Percentiles rank a stretch among this genome's conserved stretches.
These are phyloP conservation scores for Phytomonas serpens DNA, from an alignment of 208 protist species.

Conservation along the genomic window DNA sequence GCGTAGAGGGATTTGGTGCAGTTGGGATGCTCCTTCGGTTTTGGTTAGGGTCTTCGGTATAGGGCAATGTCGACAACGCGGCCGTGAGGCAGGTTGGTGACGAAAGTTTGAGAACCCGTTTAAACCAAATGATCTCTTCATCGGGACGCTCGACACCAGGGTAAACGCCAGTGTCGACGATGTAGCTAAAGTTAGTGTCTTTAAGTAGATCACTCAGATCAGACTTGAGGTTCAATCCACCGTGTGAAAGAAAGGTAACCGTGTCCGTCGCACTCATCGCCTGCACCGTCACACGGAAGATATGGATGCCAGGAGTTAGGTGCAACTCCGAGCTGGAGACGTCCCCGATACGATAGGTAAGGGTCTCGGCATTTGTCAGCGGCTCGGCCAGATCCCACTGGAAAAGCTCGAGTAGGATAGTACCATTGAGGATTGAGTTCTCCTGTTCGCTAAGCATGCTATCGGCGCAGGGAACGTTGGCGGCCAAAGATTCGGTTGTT, in stretches of 20 bases:
- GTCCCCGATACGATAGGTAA: background rate
- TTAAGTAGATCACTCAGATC: constrained; percentile 26
- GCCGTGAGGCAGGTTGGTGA: constrained; percentile 45
- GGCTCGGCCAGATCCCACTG: background rate
- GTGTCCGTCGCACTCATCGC: constrained; percentile 28
- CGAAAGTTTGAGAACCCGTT: constrained; percentile 53
- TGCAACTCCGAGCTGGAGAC: constrained; percentile 29
- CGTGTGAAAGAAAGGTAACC: constrained; percentile 42
- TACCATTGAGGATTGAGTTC: background rate
- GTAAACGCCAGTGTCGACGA: constrained; percentile 65
- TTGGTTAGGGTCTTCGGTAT: constrained; percentile 22
- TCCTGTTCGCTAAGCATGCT: background rate
- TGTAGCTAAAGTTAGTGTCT: constrained; percentile 20
- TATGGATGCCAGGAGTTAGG: constrained; percentile 15
- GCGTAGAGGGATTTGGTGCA: background rate
- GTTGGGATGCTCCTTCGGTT: background rate
- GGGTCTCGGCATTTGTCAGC: background rate
- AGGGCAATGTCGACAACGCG: constrained; percentile 46
- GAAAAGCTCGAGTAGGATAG: background rate
- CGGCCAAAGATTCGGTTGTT: background rate
- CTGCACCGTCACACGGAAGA: constrained; percentile 44
- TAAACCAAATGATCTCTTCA: constrained; percentile 72
- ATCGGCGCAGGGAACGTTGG: background rate
- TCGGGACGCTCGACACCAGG: constrained; percentile 23
- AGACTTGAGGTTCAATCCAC: constrained; percentile 27